phyloP scores from a whole-genome alignment of 192 early-diverging fungal genomes.

The Geosiphon pyriformis region DNA sequence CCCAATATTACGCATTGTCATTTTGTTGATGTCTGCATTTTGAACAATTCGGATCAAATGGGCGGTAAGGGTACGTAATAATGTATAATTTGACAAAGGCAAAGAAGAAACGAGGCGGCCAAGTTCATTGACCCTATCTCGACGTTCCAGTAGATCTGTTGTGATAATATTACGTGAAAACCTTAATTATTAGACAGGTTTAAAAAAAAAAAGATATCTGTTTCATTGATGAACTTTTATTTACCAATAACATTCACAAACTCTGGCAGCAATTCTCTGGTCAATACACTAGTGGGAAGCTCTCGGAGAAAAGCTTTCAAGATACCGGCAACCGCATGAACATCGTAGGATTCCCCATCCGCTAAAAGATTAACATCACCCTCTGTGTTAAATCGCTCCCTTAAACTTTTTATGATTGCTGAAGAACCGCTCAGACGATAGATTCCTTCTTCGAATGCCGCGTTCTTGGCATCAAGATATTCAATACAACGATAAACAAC shows the following conservation, averaged over 20 bases:
- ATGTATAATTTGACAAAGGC: conserved; percentile 86
- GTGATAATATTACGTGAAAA: not conserved
- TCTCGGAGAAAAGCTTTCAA: conserved; percentile 91
- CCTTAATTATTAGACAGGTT: not conserved
- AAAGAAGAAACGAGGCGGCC: conserved; percentile 69
- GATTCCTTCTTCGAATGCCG: conserved; percentile 88
- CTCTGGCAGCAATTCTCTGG: conserved; percentile 75
- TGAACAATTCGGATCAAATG: conserved; percentile 90
- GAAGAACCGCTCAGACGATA: conserved; percentile 86
- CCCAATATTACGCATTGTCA: conserved; percentile 92
- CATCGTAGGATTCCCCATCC: conserved; percentile 69
- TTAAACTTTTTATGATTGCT: conserved; percentile 65
- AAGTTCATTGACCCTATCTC: conserved; percentile 78
- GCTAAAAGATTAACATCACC: conserved; percentile 69
- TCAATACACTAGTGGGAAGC: conserved; percentile 81
- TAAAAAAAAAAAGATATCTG: not conserved
- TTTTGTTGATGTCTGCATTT: conserved; percentile 78
- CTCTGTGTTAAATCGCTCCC: conserved; percentile 77
- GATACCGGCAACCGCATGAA: conserved; percentile 90
- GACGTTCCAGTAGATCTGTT: conserved; percentile 70
- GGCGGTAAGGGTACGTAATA: conserved; percentile 78
- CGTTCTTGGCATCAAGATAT: conserved; percentile 88
- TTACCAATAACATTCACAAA: conserved; percentile 78
- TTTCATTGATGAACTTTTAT: not conserved
- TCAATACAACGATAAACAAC: conserved; percentile 95